Percentiles rank a stretch among this genome's conserved stretches.
Conservation (phyloP, 306 rosid species). For the Biancaea sappan region DNA sequence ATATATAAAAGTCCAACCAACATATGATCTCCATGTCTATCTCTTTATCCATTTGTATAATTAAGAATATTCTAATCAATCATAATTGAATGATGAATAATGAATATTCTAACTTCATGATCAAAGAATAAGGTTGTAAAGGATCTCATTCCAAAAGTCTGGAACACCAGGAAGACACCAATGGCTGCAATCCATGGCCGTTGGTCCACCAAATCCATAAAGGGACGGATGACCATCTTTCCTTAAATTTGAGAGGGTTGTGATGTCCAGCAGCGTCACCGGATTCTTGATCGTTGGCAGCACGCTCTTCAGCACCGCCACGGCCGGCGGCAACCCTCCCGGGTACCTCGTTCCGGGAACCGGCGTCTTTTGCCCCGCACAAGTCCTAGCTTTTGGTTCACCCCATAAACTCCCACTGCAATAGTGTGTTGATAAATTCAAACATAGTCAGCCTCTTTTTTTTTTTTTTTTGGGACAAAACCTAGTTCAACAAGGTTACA, state of each 20-base stretch:
- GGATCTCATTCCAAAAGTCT: constrained; percentile 85
- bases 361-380: constrained; percentile 59
- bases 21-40: not conserved
- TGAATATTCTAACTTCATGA: not conserved
- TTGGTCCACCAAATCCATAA: constrained; percentile 61
- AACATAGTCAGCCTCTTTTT: not conserved
- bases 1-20: not conserved
- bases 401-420: constrained; percentile 74
- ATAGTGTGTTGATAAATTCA: not conserved
- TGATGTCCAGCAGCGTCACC: constrained; percentile 70
- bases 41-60: not conserved
- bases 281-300: constrained; percentile 57
- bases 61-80: not conserved
- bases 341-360: constrained; percentile 66
- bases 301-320: constrained; percentile 60
- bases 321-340: constrained; percentile 66
- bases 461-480: too few relatives aligned
- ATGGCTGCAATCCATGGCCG: constrained; percentile 78
- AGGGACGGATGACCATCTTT: constrained; percentile 91
- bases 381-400: constrained; percentile 69
- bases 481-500: too few relatives aligned
- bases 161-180: constrained; percentile 98
- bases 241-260: constrained; percentile 70
- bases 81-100: constrained; percentile 13
- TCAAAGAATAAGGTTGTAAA: constrained; percentile 63